Conservation (phyloP, 2,329 filamentous ascomycete species). For the Cadophora gregata region DNA sequence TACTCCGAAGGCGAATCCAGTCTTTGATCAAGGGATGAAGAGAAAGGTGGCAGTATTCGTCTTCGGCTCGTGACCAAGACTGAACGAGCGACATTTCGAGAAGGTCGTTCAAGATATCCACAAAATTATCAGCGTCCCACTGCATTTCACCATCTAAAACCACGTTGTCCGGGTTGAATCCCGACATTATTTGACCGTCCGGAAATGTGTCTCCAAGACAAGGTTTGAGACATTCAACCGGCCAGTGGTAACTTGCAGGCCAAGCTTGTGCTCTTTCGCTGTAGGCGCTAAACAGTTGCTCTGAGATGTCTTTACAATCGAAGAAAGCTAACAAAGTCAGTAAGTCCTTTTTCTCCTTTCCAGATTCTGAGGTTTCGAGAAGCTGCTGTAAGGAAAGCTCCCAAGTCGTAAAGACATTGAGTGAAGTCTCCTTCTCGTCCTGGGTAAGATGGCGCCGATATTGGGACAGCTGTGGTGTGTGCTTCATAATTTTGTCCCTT, state of each 20-base stretch:
- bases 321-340: slow-evolving; percentile 39
- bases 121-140: slow-evolving; percentile 30
- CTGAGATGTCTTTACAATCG: slow-evolving; percentile 34
- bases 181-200: neutral
- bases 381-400: slow-evolving; percentile 38
- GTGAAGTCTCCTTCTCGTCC: slow-evolving; percentile 24
- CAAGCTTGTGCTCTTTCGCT: slow-evolving; percentile 3
- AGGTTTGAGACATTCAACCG: slow-evolving; percentile 13
- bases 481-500: slow-evolving; percentile 27
- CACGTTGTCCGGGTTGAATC: neutral
- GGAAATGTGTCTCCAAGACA: slow-evolving; percentile 13
- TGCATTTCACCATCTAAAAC: neutral
- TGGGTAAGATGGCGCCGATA: slow-evolving; percentile 27
- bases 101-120: slow-evolving; percentile 28
- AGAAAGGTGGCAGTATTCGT: slow-evolving; percentile 27
- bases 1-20: slow-evolving; percentile 35
- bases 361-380: slow-evolving; percentile 6
- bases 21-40: slow-evolving; percentile 37
- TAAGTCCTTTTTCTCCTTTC: slow-evolving; percentile 19
- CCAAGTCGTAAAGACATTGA: slow-evolving; percentile 40
- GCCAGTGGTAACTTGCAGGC: slow-evolving; percentile 15
- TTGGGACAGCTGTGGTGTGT: slow-evolving; percentile 33
- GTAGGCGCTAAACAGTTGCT: slow-evolving; percentile 35
- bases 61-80: slow-evolving; percentile 25
- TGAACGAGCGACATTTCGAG: slow-evolving; percentile 35